phyloP scores from a whole-genome alignment of 768 basidiomycete species.

The Cystobasidium tubakii region DNA sequence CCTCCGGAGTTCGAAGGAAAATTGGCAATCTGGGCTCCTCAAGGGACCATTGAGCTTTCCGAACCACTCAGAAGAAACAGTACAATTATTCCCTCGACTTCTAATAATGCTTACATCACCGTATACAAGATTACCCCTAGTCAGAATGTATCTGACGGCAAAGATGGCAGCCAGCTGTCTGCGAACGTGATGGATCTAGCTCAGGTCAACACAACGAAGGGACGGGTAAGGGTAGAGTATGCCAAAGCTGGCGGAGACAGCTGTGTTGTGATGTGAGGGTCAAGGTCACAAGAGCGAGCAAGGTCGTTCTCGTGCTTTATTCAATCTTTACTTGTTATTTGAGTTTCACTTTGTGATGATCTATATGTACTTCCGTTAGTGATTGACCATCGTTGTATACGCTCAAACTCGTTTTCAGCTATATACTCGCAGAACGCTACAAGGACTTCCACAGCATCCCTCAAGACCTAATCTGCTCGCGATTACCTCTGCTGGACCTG shows the following conservation, averaged over 20 bases:
- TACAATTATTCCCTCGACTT: constrained; percentile 28
- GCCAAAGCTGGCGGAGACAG: not conserved
- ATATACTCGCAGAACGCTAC: not conserved
- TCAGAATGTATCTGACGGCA: not conserved
- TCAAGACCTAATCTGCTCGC: not conserved
- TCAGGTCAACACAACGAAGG: constrained; percentile 32
- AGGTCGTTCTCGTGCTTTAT: no score
- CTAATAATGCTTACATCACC: constrained; percentile 26
- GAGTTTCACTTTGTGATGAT: no score
- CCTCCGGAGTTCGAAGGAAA: constrained; percentile 29
- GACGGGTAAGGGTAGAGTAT: constrained; percentile 29
- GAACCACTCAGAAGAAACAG: constrained; percentile 21
- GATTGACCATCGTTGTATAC: not conserved
- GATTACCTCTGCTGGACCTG: not conserved
- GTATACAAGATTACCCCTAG: constrained; percentile 23
- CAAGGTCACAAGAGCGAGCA: no score
- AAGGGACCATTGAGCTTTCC: constrained; percentile 17
- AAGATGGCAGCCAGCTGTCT: not conserved
- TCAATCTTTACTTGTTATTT: no score
- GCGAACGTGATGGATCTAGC: constrained; percentile 16
- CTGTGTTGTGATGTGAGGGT: constrained; percentile 26
- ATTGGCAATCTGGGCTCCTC: constrained; percentile 28
- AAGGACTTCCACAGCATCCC: not conserved
- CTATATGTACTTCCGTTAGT: no score
- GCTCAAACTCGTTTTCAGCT: not conserved